Evolutionary conservation across 2,329 filamentous ascomycete genomes (phyloP).

Genomic region (Aspergillus clavatus): DNA sequence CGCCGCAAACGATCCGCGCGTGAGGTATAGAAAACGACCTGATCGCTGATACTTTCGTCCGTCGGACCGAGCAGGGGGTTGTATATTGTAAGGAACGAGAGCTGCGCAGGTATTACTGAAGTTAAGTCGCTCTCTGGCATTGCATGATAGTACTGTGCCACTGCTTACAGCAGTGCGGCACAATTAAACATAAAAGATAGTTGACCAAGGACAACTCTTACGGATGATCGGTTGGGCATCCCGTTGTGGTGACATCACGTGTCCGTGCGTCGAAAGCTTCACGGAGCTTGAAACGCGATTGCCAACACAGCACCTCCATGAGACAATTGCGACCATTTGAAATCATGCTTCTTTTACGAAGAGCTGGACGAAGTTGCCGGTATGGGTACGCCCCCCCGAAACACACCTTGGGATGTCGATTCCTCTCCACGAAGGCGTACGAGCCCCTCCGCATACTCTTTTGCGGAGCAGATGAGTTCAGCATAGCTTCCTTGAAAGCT

Average conservation of each 20-base stretch:
- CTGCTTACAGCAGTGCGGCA: constrained; percentile 12
- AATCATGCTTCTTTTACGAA: constrained; percentile 24
- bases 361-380: constrained; percentile 18
- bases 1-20: constrained; percentile 26
- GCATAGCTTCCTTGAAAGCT: constrained; percentile 68
- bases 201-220: constrained; percentile 5
- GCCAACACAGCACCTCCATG: neutral
- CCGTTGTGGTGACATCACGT: constrained; percentile 32
- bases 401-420: constrained; percentile 15
- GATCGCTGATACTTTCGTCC: constrained; percentile 69
- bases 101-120: constrained; percentile 66
- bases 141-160: constrained; percentile 22
- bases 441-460: constrained; percentile 78
- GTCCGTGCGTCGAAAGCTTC: constrained; percentile 9
- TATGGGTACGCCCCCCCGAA: constrained; percentile 15
- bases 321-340: neutral
- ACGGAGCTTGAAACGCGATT: constrained; percentile 6
- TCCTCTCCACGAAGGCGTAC: constrained; percentile 29
- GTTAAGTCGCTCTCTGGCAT: constrained; percentile 37
- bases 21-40: constrained; percentile 92
- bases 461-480: constrained; percentile 90
- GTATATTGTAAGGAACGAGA: constrained; percentile 91
- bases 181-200: constrained; percentile 5
- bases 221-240: constrained; percentile 13
- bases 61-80: constrained; percentile 73